Conservation (phyloP, 1,139 yeast species). For the Saccharomyces hybrid region DNA sequence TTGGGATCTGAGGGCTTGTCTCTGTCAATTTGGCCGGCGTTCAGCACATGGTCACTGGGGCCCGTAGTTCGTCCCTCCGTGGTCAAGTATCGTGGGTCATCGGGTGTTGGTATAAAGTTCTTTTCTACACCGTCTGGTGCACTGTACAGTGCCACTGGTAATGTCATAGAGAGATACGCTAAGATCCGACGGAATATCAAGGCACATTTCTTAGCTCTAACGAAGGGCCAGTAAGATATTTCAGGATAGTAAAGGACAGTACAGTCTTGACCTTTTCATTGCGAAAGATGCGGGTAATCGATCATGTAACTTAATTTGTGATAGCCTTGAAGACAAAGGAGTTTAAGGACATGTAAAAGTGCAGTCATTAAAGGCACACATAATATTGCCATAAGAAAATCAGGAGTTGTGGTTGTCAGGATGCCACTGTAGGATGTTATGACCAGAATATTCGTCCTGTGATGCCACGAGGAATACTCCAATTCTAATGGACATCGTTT, state of each 20-base stretch:
- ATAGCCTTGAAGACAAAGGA: too few species aligned
- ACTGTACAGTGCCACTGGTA: neutral
- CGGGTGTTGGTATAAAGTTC: slow-evolving; percentile 3
- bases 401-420: neutral
- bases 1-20: slow-evolving; percentile 58
- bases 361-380: too few species aligned
- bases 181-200: too few species aligned
- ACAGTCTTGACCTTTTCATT: neutral
- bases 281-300: neutral
- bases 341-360: too few species aligned
- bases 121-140: slow-evolving; percentile 5
- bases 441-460: neutral
- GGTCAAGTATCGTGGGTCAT: slow-evolving; percentile 33
- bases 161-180: neutral
- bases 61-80: slow-evolving; percentile 66
- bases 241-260: too few species aligned
- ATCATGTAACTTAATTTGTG: too few species aligned
- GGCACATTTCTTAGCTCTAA: neutral
- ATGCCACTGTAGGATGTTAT: neutral
- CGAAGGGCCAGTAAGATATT: too few species aligned
- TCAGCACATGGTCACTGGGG: slow-evolving; percentile 59
- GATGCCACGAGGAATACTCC: neutral
- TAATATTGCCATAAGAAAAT: too few species aligned
- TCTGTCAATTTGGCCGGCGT: slow-evolving; percentile 62
- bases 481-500: neutral